These are phyloP conservation scores for Diaporthe citri DNA, from an alignment of 2,329 filamentous ascomycete genomes.

Conservation along the genomic window DNA sequence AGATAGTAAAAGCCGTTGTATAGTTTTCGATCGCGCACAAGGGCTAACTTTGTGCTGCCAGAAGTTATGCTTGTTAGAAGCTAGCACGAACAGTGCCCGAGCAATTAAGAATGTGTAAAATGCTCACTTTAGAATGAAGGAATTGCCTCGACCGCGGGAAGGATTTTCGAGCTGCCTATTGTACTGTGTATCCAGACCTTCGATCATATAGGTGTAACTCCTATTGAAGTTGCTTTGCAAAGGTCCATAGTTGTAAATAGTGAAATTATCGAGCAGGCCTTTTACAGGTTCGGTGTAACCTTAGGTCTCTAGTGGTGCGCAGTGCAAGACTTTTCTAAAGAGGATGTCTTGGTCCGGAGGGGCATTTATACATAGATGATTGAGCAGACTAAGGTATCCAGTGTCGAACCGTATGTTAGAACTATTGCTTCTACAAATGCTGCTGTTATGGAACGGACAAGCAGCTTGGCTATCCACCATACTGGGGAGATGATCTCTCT, in stretches of 20 bases:
- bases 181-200: background rate
- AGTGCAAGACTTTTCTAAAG: slow-evolving; percentile 6
- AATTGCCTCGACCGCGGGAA: background rate
- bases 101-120: background rate
- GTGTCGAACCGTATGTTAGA: slow-evolving; percentile 39
- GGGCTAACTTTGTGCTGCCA: background rate
- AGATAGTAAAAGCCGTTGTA: background rate
- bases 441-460: slow-evolving; percentile 41
- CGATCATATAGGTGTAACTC: background rate
- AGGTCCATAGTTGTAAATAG: slow-evolving; percentile 19
- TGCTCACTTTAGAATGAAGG: background rate
- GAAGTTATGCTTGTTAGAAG: background rate
- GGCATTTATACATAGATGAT: slow-evolving; percentile 43
- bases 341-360: slow-evolving; percentile 40
- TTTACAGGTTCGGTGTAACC: background rate
- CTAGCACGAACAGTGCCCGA: background rate
- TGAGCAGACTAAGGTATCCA: slow-evolving; percentile 41
- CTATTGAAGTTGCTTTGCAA: too few relatives aligned
- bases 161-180: background rate
- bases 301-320: slow-evolving; percentile 30
- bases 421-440: slow-evolving; percentile 34
- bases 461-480: slow-evolving; percentile 23
- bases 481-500: background rate
- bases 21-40: background rate
- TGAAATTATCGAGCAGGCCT: background rate